phyloP scores from a whole-genome alignment of 2,329 filamentous ascomycete species.

The Diatrype stigma region DNA sequence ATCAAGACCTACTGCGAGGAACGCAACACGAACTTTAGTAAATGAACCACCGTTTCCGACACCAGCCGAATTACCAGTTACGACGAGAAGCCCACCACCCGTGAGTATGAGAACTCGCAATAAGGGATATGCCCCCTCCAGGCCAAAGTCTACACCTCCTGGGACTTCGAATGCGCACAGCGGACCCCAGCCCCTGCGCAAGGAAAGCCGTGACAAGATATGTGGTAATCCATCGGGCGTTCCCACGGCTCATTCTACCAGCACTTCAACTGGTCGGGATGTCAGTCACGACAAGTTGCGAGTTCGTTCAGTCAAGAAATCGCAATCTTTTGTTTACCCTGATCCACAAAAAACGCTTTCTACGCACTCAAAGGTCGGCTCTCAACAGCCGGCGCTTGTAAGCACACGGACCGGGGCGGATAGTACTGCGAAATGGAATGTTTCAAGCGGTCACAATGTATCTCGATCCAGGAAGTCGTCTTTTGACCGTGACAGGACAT shows the following conservation, averaged over 20 bases:
- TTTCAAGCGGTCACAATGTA: conserved; percentile 24
- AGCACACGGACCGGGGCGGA: conserved; percentile 7
- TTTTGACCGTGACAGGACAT: conserved; percentile 25
- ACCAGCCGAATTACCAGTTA: conserved; percentile 9
- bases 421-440: conserved; percentile 23
- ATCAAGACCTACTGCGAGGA: conserved; percentile 10
- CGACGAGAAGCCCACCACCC: conserved; percentile 33
- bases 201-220: conserved; percentile 27
- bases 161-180: conserved; percentile 9
- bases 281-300: conserved; percentile 6
- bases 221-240: conserved; percentile 13
- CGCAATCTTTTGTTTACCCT: background rate
- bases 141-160: conserved; percentile 33
- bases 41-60: conserved; percentile 5
- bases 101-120: conserved; percentile 41
- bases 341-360: background rate
- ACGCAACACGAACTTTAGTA: conserved; percentile 3
- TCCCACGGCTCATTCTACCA: background rate
- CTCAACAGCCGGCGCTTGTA: conserved; percentile 19
- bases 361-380: conserved; percentile 13
- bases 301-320: background rate
- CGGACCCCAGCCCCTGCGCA: conserved; percentile 19
- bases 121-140: conserved; percentile 28
- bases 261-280: conserved; percentile 4
- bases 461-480: conserved; percentile 21